Evolutionary conservation across 2,329 filamentous ascomycete species (phyloP).

Genomic region (Colletotrichum sp.): DNA sequence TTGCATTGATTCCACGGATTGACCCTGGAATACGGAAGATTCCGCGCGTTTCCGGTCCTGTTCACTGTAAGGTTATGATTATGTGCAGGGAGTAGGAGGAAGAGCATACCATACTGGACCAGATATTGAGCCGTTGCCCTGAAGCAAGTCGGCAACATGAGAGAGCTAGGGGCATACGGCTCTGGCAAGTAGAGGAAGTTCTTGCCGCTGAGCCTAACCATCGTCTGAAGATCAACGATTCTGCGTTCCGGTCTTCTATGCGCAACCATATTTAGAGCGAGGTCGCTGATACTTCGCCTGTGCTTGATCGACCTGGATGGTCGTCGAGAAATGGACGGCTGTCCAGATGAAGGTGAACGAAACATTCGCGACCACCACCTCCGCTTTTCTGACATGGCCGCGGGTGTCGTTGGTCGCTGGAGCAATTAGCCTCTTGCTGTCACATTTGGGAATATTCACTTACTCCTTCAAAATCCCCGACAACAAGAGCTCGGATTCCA

Average conservation of each 20-base stretch:
- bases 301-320: conserved; percentile 34
- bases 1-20: conserved; percentile 54
- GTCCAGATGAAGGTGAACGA: conserved; percentile 23
- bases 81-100: not conserved
- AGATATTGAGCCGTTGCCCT: conserved; percentile 71
- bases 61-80: conserved; percentile 18
- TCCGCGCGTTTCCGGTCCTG: conserved; percentile 54
- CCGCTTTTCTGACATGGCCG: conserved; percentile 31
- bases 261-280: conserved; percentile 51
- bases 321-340: not conserved
- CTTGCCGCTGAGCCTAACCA: conserved; percentile 68
- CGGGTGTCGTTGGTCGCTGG: not conserved
- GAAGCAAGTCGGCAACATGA: conserved; percentile 69
- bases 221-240: conserved; percentile 57
- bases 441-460: not conserved
- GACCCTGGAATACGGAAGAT: conserved; percentile 70
- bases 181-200: conserved; percentile 65
- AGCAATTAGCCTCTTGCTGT: not conserved
- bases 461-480: conserved; percentile 35
- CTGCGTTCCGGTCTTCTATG: conserved; percentile 48
- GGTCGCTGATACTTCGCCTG: conserved; percentile 61
- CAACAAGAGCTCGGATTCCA: conserved; percentile 50
- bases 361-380: conserved; percentile 45
- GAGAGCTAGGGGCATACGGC: conserved; percentile 61
- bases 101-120: conserved; percentile 59